Percentiles rank a stretch among this genome's conserved stretches.
Conservation (phyloP, 2,329 filamentous ascomycete species). For the Ophiostoma sp. region DNA sequence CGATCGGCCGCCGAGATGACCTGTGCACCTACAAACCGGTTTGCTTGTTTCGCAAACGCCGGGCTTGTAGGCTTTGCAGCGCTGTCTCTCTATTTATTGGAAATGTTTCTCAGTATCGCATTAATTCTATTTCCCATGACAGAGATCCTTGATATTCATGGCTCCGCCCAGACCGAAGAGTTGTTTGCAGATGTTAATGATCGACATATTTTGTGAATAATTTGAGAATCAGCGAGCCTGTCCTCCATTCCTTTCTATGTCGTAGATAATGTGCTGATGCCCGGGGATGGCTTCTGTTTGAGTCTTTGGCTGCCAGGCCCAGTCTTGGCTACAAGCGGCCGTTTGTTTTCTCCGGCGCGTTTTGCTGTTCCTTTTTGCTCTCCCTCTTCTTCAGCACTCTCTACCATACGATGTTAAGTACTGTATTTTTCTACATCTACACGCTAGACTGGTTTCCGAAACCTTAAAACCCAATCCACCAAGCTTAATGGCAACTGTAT, state of each 20-base stretch:
- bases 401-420: not conserved
- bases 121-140: not conserved
- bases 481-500: not conserved
- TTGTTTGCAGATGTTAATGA: not conserved
- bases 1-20: not conserved
- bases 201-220: not conserved
- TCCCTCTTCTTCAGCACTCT: not conserved
- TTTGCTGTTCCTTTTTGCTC: not conserved
- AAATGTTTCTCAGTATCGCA: not conserved
- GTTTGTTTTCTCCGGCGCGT: not conserved
- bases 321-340: not conserved
- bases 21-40: not conserved
- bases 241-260: not conserved
- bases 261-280: not conserved
- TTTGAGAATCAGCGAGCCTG: not conserved
- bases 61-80: not conserved
- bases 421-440: not conserved
- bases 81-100: not conserved
- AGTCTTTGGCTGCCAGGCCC: not conserved
- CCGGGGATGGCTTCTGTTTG: not conserved
- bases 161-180: not conserved
- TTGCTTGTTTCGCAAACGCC: conserved; percentile 4
- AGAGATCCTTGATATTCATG: not conserved
- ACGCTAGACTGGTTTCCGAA: not conserved
- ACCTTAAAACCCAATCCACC: not conserved